These are phyloP conservation scores for Phytopythium sindhum DNA, from an alignment of 352 stramenopile genomes.

Conservation along the genomic window DNA sequence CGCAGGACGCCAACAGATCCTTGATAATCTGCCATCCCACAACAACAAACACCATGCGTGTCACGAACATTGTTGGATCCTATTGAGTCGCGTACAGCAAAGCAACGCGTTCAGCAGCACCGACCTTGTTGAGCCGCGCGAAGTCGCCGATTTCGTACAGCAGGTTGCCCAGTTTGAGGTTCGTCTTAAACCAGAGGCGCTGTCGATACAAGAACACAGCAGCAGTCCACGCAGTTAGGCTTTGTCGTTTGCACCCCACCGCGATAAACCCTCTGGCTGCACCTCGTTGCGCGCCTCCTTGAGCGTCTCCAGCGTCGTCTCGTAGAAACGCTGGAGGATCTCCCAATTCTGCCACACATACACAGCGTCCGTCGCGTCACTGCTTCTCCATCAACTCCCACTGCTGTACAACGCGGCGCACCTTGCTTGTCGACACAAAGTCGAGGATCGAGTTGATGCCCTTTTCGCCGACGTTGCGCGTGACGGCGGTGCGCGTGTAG, in stretches of 20 bases:
- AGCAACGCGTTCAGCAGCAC: neutral
- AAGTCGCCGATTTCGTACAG: conserved; percentile 85
- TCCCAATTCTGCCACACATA: conserved; percentile 57
- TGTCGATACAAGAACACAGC: conserved; percentile 9
- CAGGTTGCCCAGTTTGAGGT: conserved; percentile 93
- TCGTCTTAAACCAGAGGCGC: conserved; percentile 96
- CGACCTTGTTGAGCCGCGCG: conserved; percentile 64
- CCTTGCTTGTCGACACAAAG: conserved; percentile 88
- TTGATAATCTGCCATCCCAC: conserved; percentile 59
- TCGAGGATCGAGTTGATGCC: conserved; percentile 95
- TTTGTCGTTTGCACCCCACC: neutral
- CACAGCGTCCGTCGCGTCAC: no score
- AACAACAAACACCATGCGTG: neutral
- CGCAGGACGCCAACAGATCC: conserved; percentile 84
- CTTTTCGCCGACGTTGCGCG: conserved; percentile 93
- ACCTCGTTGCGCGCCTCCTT: conserved; percentile 82
- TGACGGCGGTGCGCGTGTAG: conserved; percentile 86
- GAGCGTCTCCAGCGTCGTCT: conserved; percentile 82
- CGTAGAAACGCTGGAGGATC: conserved; percentile 82
- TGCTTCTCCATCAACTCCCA: no score
- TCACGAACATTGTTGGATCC: neutral
- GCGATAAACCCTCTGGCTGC: neutral
- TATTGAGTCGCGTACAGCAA: neutral
- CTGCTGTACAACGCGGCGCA: conserved; percentile 1
- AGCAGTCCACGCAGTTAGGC: neutral